These are phyloP conservation scores for Botryotinia convoluta DNA, from an alignment of 2,329 filamentous ascomycete genomes.

Conservation along the genomic window DNA sequence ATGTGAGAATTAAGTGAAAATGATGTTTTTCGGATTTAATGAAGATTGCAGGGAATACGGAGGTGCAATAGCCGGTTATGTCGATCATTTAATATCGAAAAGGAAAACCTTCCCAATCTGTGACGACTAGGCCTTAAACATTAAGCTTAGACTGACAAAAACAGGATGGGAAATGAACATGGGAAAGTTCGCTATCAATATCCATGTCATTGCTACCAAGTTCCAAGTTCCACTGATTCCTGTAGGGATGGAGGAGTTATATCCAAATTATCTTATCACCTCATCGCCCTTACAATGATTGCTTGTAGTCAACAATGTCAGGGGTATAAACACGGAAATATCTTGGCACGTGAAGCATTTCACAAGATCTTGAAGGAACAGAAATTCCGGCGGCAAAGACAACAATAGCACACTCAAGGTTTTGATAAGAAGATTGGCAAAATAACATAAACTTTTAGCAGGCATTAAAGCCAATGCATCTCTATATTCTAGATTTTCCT, in stretches of 20 bases:
- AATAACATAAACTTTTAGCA: background rate
- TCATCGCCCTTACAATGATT: background rate
- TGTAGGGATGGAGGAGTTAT: background rate
- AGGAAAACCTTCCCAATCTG: background rate
- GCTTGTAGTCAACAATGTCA: background rate
- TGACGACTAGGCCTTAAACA: background rate
- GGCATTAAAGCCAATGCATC: background rate
- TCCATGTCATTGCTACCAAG: background rate
- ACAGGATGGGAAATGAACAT: background rate
- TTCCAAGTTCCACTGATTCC: background rate
- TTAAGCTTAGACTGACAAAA: background rate
- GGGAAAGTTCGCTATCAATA: background rate
- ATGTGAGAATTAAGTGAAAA: background rate
- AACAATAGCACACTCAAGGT: background rate
- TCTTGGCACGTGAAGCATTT: background rate
- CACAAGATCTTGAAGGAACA: background rate
- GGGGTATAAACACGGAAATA: background rate
- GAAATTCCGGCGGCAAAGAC: background rate
- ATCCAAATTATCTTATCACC: background rate
- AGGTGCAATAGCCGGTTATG: background rate
- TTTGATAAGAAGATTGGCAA: background rate
- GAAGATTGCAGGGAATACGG: background rate
- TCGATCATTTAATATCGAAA: background rate
- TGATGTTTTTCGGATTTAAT: background rate
- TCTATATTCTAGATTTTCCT: background rate